Conservation (phyloP, 2,329 filamentous ascomycete species). For the Aspergillus candidus region DNA sequence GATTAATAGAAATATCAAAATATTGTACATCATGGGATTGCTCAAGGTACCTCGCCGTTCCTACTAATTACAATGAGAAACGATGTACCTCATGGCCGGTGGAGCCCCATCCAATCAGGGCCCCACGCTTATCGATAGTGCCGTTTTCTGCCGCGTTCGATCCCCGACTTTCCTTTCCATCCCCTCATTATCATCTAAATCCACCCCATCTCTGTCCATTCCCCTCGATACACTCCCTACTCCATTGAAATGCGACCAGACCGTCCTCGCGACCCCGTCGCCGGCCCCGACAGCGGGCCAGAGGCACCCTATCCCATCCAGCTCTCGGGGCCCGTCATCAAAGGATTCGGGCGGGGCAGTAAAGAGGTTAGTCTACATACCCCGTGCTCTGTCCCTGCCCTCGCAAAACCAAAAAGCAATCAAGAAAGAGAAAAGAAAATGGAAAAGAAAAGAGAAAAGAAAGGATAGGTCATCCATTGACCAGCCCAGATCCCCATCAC, state of each 20-base stretch:
- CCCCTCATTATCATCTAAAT: too few relatives aligned
- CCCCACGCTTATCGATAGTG: too few relatives aligned
- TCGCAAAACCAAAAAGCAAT: background rate
- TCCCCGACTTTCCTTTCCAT: too few relatives aligned
- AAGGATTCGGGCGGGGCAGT: constrained; percentile 87
- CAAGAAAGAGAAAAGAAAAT: background rate
- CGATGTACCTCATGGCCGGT: too few relatives aligned
- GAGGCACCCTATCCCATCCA: constrained; percentile 72
- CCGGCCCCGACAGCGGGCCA: constrained; percentile 69
- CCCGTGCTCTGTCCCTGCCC: background rate
- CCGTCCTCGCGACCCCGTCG: constrained; percentile 59
- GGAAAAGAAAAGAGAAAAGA: background rate
- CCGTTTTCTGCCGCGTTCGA: too few relatives aligned
- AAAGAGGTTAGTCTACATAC: constrained; percentile 60
- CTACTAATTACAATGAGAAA: too few relatives aligned
- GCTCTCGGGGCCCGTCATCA: constrained; percentile 81
- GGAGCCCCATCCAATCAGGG: too few relatives aligned
- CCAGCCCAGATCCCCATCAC: too few relatives aligned
- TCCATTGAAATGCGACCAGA: constrained; percentile 40
- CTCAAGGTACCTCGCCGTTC: too few relatives aligned
- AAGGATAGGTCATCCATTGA: too few relatives aligned
- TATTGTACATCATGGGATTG: too few relatives aligned
- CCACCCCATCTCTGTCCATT: background rate
- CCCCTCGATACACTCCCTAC: background rate
- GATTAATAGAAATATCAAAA: too few relatives aligned